These are phyloP conservation scores for Torulaspora delbrueckii DNA, from an alignment of 805 yeast genomes.

Conservation along the genomic window DNA sequence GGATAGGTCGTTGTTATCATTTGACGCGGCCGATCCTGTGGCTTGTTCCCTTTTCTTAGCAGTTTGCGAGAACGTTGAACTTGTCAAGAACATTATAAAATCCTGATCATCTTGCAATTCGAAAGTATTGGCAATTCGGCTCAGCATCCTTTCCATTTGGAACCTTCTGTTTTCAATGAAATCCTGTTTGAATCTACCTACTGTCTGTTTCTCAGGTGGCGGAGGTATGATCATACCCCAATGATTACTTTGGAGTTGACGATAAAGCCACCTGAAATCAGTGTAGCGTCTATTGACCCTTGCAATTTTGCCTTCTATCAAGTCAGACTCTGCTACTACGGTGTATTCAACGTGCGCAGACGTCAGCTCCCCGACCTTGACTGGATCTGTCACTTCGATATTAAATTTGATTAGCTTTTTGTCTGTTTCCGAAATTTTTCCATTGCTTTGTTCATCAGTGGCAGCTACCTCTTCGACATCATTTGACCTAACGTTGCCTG, in stretches of 20 bases:
- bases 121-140: conserved; percentile 56
- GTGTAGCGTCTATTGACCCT: conserved; percentile 79
- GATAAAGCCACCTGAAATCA: conserved; percentile 92
- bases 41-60: conserved; percentile 64
- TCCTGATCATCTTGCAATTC: conserved; percentile 66
- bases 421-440: conserved; percentile 5
- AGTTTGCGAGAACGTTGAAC: conserved; percentile 62
- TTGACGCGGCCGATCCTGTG: conserved; percentile 50
- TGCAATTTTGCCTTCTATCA: conserved; percentile 38
- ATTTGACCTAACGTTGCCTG: not conserved
- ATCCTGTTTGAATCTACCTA: conserved; percentile 86
- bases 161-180: conserved; percentile 82
- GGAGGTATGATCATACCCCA: conserved; percentile 93
- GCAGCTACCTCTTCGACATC: conserved; percentile 6
- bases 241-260: conserved; percentile 77
- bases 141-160: conserved; percentile 81
- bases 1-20: conserved; percentile 38
- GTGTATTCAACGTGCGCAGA: conserved; percentile 84
- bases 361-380: conserved; percentile 85
- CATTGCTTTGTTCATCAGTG: not conserved
- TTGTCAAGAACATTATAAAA: conserved; percentile 69
- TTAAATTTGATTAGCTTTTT: conserved; percentile 35
- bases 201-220: conserved; percentile 90
- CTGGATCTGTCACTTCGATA: conserved; percentile 82
- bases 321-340: conserved; percentile 54